phyloP scores from a whole-genome alignment of 768 basidiomycete genomes.

The Russula sp. region DNA sequence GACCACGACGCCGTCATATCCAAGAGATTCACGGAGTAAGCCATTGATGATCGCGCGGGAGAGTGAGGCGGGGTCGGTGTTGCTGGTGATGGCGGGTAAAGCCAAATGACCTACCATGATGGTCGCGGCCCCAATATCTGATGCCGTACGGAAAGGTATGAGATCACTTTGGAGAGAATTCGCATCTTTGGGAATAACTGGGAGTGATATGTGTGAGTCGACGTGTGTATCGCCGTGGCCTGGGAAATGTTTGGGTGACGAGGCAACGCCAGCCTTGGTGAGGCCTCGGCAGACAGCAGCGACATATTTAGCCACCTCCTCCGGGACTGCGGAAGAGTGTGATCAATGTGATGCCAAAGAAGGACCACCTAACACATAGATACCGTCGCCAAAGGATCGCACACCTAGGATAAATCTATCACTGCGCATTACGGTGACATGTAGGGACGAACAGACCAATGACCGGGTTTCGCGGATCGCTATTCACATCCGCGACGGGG shows the following conservation, averaged over 20 bases:
- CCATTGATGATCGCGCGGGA: conserved; percentile 45
- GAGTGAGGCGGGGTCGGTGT: conserved; percentile 52
- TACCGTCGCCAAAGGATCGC: conserved; percentile 64
- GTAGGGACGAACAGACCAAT: conserved; percentile 41
- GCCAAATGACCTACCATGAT: conserved; percentile 76
- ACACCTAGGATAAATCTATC: conserved; percentile 37
- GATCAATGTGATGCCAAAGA: background rate
- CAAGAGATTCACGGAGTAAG: conserved; percentile 44
- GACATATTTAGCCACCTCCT: conserved; percentile 42
- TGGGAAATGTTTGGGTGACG: conserved; percentile 65
- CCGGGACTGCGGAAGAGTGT: conserved; percentile 38
- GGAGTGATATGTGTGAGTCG: conserved; percentile 63
- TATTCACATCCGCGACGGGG: conserved; percentile 68
- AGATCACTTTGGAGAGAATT: conserved; percentile 45
- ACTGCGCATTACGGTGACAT: background rate
- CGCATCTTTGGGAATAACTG: conserved; percentile 46
- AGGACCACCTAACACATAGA: conserved; percentile 8
- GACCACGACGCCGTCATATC: conserved; percentile 53
- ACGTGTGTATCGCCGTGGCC: conserved; percentile 69
- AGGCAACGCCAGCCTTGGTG: conserved; percentile 42
- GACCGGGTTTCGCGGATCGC: conserved; percentile 60
- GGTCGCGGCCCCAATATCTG: conserved; percentile 41
- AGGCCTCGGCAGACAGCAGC: conserved; percentile 44
- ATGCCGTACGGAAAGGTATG: conserved; percentile 42
- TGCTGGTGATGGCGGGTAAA: conserved; percentile 47